These are phyloP conservation scores for Chaetomiaceae sp. DNA, from an alignment of 2,329 filamentous ascomycete species.

Conservation along the genomic window DNA sequence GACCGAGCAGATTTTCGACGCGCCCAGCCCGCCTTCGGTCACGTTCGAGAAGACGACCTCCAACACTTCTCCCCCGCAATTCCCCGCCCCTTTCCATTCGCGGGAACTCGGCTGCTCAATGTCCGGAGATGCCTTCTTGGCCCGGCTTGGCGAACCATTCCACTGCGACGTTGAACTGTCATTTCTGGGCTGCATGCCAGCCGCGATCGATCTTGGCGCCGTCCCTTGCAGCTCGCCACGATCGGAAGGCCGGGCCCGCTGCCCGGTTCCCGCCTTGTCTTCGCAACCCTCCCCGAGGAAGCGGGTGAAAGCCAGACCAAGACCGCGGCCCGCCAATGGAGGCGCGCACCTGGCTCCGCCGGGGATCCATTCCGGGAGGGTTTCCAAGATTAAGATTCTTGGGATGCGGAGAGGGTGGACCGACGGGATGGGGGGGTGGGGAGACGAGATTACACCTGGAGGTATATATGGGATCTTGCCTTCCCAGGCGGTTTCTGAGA, in stretches of 20 bases:
- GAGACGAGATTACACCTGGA: background rate
- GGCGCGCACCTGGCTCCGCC: background rate
- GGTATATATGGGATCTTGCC: background rate
- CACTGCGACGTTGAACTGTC: background rate
- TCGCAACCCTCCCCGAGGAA: background rate
- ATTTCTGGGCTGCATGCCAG: background rate
- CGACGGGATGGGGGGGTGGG: background rate
- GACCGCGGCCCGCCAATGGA: background rate
- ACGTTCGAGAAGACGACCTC: no score
- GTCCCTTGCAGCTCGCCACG: slow-evolving; percentile 8
- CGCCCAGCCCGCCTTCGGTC: no score
- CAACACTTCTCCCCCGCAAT: slow-evolving; percentile 2
- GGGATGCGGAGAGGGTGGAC: background rate
- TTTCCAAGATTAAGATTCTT: background rate
- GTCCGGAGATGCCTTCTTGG: slow-evolving; percentile 9
- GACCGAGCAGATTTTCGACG: no score
- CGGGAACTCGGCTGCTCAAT: slow-evolving; percentile 15
- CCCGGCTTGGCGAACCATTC: slow-evolving; percentile 3
- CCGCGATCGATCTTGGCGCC: background rate
- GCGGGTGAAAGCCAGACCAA: background rate
- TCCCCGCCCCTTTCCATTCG: slow-evolving; percentile 1
- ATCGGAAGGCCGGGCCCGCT: slow-evolving; percentile 11
- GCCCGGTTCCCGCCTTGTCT: slow-evolving; percentile 4
- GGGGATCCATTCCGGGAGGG: slow-evolving; percentile 1
- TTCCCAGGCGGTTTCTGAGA: background rate